A percentile compares a stretch with the other conserved stretches of the same genome.
phyloP scores from a whole-genome alignment of 257 asterid genomes.

The Cordia subcordata region DNA sequence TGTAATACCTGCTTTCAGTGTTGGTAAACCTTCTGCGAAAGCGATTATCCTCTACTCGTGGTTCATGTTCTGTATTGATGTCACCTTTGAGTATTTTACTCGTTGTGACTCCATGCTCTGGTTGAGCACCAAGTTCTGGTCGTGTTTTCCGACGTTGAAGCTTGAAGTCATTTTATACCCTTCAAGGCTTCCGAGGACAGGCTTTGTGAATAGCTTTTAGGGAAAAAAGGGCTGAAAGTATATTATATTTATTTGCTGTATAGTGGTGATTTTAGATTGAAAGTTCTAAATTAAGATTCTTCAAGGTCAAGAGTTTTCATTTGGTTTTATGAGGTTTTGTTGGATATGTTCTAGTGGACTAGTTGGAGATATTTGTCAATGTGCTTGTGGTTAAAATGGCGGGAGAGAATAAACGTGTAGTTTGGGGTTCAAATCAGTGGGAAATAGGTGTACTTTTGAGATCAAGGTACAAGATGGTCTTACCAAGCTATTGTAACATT shows the following conservation, averaged over 20 bases:
- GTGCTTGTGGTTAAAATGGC: background rate
- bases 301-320: background rate
- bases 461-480: too few relatives aligned
- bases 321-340: background rate
- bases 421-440: too few relatives aligned
- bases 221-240: conserved; percentile 12
- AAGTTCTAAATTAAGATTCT: conserved; percentile 6
- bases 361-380: background rate
- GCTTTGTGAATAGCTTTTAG: conserved; percentile 2
- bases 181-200: conserved; percentile 8
- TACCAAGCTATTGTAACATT: too few relatives aligned
- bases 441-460: too few relatives aligned
- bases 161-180: conserved; percentile 21
- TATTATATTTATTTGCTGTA: conserved; percentile 20
- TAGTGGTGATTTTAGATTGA: conserved; percentile 14
- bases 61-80: too few relatives aligned
- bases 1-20: conserved; percentile 12
- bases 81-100: conserved; percentile 13
- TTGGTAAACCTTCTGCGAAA: too few relatives aligned
- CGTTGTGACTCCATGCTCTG: conserved; percentile 8
- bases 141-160: conserved; percentile 8
- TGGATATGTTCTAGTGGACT: background rate
- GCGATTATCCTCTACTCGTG: too few relatives aligned
- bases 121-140: conserved; percentile 4
- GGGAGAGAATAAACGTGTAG: too few relatives aligned